Base-by-base conservation (phyloP, 2,329 filamentous ascomycete species). In the Calonectria leucothoes region DNA sequence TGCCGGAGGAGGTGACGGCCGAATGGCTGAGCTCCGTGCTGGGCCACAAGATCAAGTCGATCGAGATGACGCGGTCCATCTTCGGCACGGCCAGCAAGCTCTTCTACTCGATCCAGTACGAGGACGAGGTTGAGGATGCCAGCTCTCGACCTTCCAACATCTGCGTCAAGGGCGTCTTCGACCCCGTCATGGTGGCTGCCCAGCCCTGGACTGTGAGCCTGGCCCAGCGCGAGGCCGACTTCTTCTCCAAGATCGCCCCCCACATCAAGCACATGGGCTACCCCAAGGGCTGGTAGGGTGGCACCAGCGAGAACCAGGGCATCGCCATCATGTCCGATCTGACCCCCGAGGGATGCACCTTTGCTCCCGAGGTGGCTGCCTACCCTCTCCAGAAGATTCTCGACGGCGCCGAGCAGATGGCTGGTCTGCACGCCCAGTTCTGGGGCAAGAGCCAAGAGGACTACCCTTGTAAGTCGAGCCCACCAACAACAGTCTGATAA, bases 321-420 rank as follows among this genome's bases (percentile, higher is more conserved):
- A 85, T 86, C 52, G 81, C 79, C 27, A 81, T 85, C 69, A 85
- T 86, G 83, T 78, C 78, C 7, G 84, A 86, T 72, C 78, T 86
- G 2, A 73, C 70, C 0, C 64, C 78, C 3, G 80, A 84, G 23
- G 76, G 78, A 0, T 85, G 82, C 78, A 80, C 80, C 0, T 86
- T 86, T 70, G 77, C 83, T 2, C 69, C 80, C 2, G 82, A 84
- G 48, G 80, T 82, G 6, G 78, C 77, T 11, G 66, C 74, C 23
- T 85, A 83, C 66, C 71, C 83, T 0, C 74, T 84, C 12, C 75
- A 81, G 6, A 80, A 79, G 42, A 83, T 84, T 31, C 74, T 82
- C 70, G 81, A 82, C 33, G 84, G 83, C 8, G 83, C 84, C 23
- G 81, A 83, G 69, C 84, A 87, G 78, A 76, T 87, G 23, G 85